phyloP scores from a whole-genome alignment of 2,329 filamentous ascomycete species.

The Colletotrichum plurivorum region DNA sequence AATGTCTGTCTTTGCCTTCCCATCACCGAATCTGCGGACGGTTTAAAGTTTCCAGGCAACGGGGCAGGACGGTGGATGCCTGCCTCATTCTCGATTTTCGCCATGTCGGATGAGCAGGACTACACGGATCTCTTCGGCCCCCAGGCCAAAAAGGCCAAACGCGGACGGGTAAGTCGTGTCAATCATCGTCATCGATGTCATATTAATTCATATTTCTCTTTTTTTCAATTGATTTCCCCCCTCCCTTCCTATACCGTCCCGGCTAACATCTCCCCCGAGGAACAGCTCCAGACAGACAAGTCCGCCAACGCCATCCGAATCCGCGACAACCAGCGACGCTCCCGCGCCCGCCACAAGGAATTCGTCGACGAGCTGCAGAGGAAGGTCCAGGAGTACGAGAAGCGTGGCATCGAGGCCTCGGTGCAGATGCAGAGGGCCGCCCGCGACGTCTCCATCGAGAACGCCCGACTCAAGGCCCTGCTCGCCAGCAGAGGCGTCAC shows the following conservation, averaged over 20 bases:
- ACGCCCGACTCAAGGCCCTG: conserved; percentile 59
- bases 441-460: conserved; percentile 63
- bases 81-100: neutral
- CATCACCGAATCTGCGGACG: conserved; percentile 31
- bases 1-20: conserved; percentile 24
- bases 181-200: no score
- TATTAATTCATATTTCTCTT: no score
- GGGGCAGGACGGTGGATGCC: neutral
- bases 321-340: conserved; percentile 68
- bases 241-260: neutral
- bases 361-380: conserved; percentile 63
- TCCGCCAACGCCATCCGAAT: conserved; percentile 51
- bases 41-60: conserved; percentile 5
- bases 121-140: conserved; percentile 39
- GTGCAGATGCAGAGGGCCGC: conserved; percentile 69
- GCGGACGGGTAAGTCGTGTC: conserved; percentile 39
- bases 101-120: conserved; percentile 39
- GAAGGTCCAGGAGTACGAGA: conserved; percentile 62
- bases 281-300: conserved; percentile 40
- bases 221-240: no score
- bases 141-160: conserved; percentile 40
- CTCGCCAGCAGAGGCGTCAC: conserved; percentile 56
- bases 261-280: conserved; percentile 32
- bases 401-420: conserved; percentile 63
- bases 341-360: conserved; percentile 65